Base-by-base conservation (phyloP, 2,329 filamentous ascomycete genomes). In the Aspergillus nomiae region DNA sequence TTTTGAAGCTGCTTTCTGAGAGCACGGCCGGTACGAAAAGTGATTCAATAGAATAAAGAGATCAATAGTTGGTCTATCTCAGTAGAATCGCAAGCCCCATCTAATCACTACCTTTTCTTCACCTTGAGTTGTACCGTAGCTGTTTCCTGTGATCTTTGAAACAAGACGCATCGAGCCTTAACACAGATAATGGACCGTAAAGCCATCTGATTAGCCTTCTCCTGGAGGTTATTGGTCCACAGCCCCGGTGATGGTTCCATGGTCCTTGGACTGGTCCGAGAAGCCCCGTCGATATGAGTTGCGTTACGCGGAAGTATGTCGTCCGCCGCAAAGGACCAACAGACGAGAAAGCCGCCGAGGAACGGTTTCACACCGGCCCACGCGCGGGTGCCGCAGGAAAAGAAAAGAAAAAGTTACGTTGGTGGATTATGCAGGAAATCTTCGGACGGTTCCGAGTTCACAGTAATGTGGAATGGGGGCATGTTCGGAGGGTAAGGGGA, bases 381-480 rank as follows among this genome's bases (percentile, higher is more conserved):
- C 30, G 48, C 61, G 61, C 61, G 48, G 54, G 45, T 56, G 57
- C 61, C 61, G 61, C 61, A 59, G 24, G 50, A 56, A 63, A 63
- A 45, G 26, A 58, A 24, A 28, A 57, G 10, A 6, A 26, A n/a
- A 34, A 32, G 26, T 51, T 51, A 32, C 28, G 48, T 51, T n/a
- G 48, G 28, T 32, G 28, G 28, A 21, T 51, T 32, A 51, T 50
- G 46, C 19, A 50, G 46, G 46, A 50, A 14, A 50, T 50, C 30
- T n/a, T 50, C 46, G 46, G 46, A 5, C 16, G 3, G 14, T 30
- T 28, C 46, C 46, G 46, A n/a, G 28, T 9, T 50, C 4, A 4
- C 30, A 26, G 30, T 50, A 4, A 50, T 26, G 30, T 50, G 24
- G 12, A 9, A 48, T 26, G 21, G 45, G 45, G n/a, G 24, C 11